These are phyloP conservation scores for Claviceps fusiformis DNA, from an alignment of 2,329 filamentous ascomycete genomes.

Conservation along the genomic window DNA sequence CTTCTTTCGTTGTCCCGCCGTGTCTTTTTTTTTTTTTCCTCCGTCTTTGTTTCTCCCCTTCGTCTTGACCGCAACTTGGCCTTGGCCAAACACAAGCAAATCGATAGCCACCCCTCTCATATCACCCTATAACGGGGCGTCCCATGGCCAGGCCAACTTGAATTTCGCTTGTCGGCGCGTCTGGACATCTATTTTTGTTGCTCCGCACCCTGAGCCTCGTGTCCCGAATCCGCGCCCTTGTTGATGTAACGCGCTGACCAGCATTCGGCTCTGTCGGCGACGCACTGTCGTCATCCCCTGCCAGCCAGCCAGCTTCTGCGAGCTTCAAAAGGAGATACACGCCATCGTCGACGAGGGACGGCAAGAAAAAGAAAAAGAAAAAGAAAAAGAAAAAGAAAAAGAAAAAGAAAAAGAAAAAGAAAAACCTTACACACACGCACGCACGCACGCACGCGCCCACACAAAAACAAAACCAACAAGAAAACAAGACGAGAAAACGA, in stretches of 20 bases:
- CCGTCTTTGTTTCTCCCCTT: background rate
- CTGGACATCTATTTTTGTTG: background rate
- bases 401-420: background rate
- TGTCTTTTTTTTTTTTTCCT: background rate
- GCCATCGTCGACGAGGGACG: background rate
- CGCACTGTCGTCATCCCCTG: constrained; percentile 5
- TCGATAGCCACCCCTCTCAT: background rate
- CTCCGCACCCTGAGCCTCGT: background rate
- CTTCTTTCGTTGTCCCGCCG: background rate
- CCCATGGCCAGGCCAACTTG: background rate
- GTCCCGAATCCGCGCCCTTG: background rate
- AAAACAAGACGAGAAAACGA: background rate
- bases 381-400: background rate
- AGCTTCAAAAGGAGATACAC: background rate
- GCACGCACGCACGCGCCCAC: too few relatives aligned
- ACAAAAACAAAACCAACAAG: too few relatives aligned
- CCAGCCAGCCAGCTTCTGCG: background rate
- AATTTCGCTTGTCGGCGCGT: constrained; percentile 1
- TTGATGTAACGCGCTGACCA: constrained; percentile 1
- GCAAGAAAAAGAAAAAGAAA: background rate
- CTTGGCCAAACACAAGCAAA: background rate
- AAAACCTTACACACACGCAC: too few relatives aligned
- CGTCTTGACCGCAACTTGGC: background rate
- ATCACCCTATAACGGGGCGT: background rate
- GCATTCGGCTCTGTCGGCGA: constrained; percentile 2